Base-by-base conservation (phyloP, 208 protist species). In the Leishmania turanica region DNA sequence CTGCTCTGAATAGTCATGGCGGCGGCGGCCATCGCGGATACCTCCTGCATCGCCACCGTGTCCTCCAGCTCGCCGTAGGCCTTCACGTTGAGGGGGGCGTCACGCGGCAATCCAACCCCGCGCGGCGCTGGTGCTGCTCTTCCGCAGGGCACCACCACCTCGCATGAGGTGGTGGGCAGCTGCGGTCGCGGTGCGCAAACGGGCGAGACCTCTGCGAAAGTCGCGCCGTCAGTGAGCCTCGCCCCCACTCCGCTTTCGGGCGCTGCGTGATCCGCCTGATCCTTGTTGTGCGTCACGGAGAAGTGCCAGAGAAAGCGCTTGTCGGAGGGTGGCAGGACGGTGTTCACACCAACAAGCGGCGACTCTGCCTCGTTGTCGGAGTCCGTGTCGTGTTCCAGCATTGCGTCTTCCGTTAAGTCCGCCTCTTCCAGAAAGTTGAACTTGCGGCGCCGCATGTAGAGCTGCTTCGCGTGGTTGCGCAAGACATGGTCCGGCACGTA, bases 401-500 rank as follows among this genome's bases (percentile, higher is more conserved):
- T 31, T 13, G 42, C 40, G 75, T 86, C 78, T 13, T 87, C 81
- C 60, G 80, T 71, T 40, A 79, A 3, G 75, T 82, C 77, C 11
- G 60, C 62, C 7, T 90, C 87, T 42, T 85, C 70, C 2, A 81
- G 65, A 24, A 86, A 77, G 70, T 87, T 85, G 49, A 75, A 86
- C 21, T 79, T 83, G 45, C 84, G 64, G 34, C 79, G 78, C 5
- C 83, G 77, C 34, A 77, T 34, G 66, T 85, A 91, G 31, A 95
- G 84, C 77, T 93, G 87, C 75, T 85, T 76, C 42, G 89, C 85
- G 70, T 94, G 91, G 71, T 88, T 86, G 58, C 87, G 88, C 70
- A 97, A 85, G 47, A 96, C 88, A 83, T 96, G 91, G 70, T 90
- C 88, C 6, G 94, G 94, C 17, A 97, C 94, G 78, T 97, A 97